Base-by-base conservation (phyloP, 305 asterid genomes). In the Fraxinus sp. region DNA sequence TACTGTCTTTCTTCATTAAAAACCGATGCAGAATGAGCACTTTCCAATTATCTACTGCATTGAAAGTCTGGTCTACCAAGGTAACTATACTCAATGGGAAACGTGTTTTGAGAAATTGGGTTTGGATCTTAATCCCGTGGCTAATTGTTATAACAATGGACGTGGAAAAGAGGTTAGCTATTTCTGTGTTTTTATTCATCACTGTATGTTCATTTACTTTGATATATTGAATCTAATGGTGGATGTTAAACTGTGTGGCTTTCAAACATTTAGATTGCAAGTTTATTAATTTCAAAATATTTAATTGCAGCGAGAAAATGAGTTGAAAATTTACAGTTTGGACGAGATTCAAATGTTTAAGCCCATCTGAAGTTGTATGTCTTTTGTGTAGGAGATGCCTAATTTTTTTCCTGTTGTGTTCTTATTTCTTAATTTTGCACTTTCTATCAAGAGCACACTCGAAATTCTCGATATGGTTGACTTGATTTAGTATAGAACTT, bases 31-130 rank as follows among this genome's bases (percentile, higher is more conserved):
- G 99, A 86, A 89, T 32, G 92, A 78, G 13, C 89, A 95, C 85
- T 94, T 94, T 78, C 97, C 98, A 22, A 93, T 93, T 86, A 83
- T 95, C 83, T 92, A 91, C 87, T 95, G 99, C 22, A 92, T 93
- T 82, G 99, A 95, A 83, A 90, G 41, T 9, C 91, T 94, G 84
- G 90, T 93, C 59, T 90, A 94, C 85, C 57, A 89, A 20, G 78
- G 86, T 72, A 90, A 92, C 39, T 91, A 93, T 84, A 86, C 91
- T 73, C 75, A 92, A 76, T 95, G 99, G 99, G 92, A 88, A 44
- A 91, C 97, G 57, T 95, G 99, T 82, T 94, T 86, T 72, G 93
- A 87, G 87, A 92, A 90, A 80, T 55, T 93, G 89, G 90, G 89
- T 70, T 91, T 93, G 94, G 97, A 94, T 87, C 83, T 90, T 72